phyloP scores from a whole-genome alignment of 768 basidiomycete species.

The Mycena galericulata region DNA sequence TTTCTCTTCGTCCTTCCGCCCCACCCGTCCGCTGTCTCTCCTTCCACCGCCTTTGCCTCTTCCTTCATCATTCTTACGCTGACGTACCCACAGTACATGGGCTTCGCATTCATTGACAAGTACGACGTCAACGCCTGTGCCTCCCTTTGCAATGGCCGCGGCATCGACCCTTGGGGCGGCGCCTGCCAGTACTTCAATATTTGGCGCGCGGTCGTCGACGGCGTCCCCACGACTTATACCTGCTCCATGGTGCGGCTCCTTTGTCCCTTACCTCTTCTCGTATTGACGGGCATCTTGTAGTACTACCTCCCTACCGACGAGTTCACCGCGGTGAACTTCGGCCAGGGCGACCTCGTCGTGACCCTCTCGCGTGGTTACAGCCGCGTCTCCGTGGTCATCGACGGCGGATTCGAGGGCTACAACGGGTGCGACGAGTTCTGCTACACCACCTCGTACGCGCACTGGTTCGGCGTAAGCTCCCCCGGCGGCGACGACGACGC shows the following conservation, averaged over 20 bases:
- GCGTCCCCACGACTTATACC: conserved; percentile 58
- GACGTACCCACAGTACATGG: conserved; percentile 55
- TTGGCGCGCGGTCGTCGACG: conserved; percentile 61
- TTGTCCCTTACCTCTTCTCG: not conserved
- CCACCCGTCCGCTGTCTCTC: not conserved
- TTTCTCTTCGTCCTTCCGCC: not conserved
- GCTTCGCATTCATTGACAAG: conserved; percentile 59
- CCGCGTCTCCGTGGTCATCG: conserved; percentile 52
- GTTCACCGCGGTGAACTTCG: conserved; percentile 58
- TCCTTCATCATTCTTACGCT: conserved; percentile 3
- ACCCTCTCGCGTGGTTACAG: conserved; percentile 60
- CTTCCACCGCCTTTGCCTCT: not conserved
- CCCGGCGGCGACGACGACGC: conserved; percentile 56
- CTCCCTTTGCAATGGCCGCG: conserved; percentile 56
- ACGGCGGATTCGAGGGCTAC: conserved; percentile 59
- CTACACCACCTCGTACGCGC: conserved; percentile 47
- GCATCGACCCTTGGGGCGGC: conserved; percentile 54
- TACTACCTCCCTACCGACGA: conserved; percentile 57
- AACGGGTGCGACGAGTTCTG: conserved; percentile 54
- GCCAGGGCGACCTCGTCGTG: conserved; percentile 58
- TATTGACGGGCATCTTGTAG: conserved; percentile 37
- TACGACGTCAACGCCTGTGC: conserved; percentile 62
- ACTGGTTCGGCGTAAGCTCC: conserved; percentile 55
- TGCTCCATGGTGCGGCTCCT: conserved; percentile 56
- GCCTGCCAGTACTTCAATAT: conserved; percentile 66